Conservation (phyloP, 768 basidiomycete species). For the Tulasnella sp. region DNA sequence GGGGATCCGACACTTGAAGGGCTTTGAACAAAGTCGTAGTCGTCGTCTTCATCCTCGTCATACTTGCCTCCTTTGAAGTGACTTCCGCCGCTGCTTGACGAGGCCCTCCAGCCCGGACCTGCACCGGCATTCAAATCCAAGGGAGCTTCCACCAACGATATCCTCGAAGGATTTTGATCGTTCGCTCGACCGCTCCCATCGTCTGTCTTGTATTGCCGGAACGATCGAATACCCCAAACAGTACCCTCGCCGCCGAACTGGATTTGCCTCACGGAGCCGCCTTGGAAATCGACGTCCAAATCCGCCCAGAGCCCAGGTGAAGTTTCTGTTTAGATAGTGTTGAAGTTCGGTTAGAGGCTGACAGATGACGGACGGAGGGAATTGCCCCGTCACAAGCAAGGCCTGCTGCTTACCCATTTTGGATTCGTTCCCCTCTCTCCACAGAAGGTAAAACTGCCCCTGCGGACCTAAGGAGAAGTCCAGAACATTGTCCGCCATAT, state of each 20-base stretch:
- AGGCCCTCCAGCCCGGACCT: not conserved
- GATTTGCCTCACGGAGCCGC: conserved; percentile 1
- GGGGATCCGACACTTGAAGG: not conserved
- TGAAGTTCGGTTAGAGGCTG: not conserved
- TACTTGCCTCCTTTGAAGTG: not conserved
- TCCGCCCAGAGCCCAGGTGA: conserved; percentile 15
- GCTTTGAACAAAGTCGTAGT: conserved; percentile 1
- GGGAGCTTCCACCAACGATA: not conserved
- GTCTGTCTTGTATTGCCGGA: conserved; percentile 12
- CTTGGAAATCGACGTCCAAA: conserved; percentile 10
- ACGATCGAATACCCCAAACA: conserved; percentile 19
- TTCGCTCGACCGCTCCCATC: not conserved
- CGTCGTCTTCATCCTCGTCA: conserved; percentile 1
- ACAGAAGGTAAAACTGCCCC: conserved; percentile 13
- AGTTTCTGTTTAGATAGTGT: not conserved
- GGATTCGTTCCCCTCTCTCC: conserved; percentile 11
- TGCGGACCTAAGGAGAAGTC: conserved; percentile 13
- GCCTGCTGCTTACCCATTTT: conserved; percentile 20
- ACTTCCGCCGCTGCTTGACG: not conserved
- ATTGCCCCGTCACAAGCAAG: too few relatives aligned
- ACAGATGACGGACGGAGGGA: not conserved
- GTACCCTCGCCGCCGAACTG: conserved; percentile 16
- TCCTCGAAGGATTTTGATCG: not conserved
- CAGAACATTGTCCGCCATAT: not conserved
- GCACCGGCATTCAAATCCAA: not conserved